Conservation (phyloP, 305 asterid species). For the Stenogyne calaminthoides region DNA sequence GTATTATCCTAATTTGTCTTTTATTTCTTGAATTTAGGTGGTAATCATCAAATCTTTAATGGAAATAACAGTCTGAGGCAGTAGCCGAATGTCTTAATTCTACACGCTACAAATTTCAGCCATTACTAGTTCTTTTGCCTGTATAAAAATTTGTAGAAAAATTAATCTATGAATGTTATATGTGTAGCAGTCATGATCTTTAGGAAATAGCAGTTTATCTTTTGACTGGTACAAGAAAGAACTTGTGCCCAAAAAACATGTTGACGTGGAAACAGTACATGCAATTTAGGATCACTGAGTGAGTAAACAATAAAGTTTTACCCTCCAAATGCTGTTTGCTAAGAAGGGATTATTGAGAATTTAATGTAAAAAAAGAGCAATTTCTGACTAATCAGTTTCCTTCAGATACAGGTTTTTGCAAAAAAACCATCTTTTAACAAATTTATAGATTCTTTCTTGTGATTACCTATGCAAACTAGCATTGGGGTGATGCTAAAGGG, state of each 20-base stretch:
- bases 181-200: slow-evolving; percentile 18
- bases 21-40: neutral
- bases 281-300: neutral
- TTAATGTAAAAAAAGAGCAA: neutral
- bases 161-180: slow-evolving; percentile 1
- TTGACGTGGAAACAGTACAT: neutral
- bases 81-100: neutral
- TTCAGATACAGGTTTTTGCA: neutral
- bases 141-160: neutral
- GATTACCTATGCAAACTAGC: neutral
- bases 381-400: neutral
- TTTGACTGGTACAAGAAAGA: slow-evolving; percentile 1
- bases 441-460: neutral
- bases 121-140: neutral
- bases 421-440: neutral
- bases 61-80: neutral
- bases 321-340: neutral
- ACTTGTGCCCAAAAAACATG: neutral
- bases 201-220: neutral
- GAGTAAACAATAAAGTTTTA: neutral
- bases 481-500: neutral
- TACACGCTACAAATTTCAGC: neutral
- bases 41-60: slow-evolving; percentile 7
- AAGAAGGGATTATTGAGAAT: neutral
- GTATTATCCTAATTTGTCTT: slow-evolving; percentile 42